phyloP scores from a whole-genome alignment of 495 filamentous ascomycete genomes.

The Penicillium silybi region DNA sequence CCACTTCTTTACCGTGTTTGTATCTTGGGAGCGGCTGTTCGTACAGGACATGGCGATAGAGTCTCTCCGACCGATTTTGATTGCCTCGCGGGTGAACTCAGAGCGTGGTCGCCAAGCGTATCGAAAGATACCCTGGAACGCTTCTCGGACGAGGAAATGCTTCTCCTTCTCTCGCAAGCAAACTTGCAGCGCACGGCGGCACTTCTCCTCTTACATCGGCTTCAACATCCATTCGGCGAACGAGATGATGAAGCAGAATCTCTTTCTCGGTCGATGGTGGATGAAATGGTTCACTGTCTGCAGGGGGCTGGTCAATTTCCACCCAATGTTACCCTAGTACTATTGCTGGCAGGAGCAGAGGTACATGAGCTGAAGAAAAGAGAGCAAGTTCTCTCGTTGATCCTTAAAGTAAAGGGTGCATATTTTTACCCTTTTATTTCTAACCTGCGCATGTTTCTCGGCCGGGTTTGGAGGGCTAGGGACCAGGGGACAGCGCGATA shows the following conservation, averaged over 20 bases:
- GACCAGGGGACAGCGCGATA: slow-evolving; percentile 7
- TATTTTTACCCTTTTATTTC: slow-evolving; percentile 9
- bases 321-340: slow-evolving; percentile 3
- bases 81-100: background rate
- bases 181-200: slow-evolving; percentile 3
- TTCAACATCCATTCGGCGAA: slow-evolving; percentile 6
- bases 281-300: slow-evolving; percentile 3
- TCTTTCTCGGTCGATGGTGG: background rate
- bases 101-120: background rate
- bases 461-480: slow-evolving; percentile 5
- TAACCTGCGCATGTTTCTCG: slow-evolving; percentile 6
- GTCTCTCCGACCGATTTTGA: background rate
- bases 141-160: slow-evolving; percentile 4
- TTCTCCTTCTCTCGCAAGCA: slow-evolving; percentile 3
- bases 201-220: slow-evolving; percentile 6
- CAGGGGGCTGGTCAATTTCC: background rate
- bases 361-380: background rate
- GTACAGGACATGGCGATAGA: background rate
- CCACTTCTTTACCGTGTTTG: slow-evolving; percentile 10
- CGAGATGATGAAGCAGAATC: slow-evolving; percentile 1
- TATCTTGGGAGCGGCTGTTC: slow-evolving; percentile 1
- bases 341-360: slow-evolving; percentile 4
- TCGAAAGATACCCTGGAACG: background rate
- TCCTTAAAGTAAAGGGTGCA: background rate
- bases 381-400: slow-evolving; percentile 3